phyloP scores from a whole-genome alignment of 2,329 filamentous ascomycete genomes.

The Beauveria sp. region DNA sequence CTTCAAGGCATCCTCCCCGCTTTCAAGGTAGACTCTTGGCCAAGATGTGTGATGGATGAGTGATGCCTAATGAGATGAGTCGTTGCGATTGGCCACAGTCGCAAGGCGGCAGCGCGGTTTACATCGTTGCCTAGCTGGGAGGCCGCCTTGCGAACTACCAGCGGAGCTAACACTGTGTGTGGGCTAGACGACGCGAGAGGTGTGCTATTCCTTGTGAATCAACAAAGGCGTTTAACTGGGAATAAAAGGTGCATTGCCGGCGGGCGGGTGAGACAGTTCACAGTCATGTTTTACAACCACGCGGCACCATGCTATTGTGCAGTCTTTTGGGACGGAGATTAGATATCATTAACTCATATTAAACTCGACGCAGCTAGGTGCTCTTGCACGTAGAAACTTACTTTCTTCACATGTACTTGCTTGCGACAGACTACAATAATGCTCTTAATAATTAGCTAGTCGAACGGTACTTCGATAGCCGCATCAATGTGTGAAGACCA shows the following conservation, averaged over 20 bases:
- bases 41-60: neutral
- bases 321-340: too few relatives aligned
- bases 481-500: too few relatives aligned
- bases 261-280: neutral
- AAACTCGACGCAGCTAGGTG: too few relatives aligned
- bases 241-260: too few relatives aligned
- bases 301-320: neutral
- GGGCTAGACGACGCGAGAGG: neutral
- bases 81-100: neutral
- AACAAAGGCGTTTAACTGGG: too few relatives aligned
- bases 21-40: neutral
- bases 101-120: neutral
- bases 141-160: neutral
- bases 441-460: too few relatives aligned
- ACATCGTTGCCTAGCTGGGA: neutral
- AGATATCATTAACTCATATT: too few relatives aligned
- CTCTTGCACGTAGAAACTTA: too few relatives aligned
- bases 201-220: too few relatives aligned
- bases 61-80: conserved; percentile 5
- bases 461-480: too few relatives aligned
- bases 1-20: neutral
- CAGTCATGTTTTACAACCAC: neutral
- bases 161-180: neutral
- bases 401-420: too few relatives aligned
- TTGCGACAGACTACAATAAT: too few relatives aligned